Evolutionary conservation across 306 rosid species (phyloP), one percentile per base, ranked within the genome.

Genomic region (Lathyrus aphaca): DNA sequence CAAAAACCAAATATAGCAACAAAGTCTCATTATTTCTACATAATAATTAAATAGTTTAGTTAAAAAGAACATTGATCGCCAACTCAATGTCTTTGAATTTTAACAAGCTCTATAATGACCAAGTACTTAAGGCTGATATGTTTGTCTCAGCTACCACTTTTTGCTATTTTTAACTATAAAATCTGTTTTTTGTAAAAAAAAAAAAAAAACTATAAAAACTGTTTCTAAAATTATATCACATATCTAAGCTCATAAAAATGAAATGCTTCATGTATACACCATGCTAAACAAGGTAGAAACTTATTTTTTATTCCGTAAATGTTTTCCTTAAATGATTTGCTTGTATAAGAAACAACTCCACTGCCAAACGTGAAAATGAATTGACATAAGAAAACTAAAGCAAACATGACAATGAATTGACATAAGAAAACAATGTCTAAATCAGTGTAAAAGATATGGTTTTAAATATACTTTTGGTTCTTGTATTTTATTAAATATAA

Each of bases 131-230:
- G 1, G 50, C 3, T 44, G 50, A 44, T 44, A 44, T 46, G 53
- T 6, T 46, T 15, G 10, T 15, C 17, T 46, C 53, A 46, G 7
- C 53, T 2, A 46, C 53, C 53, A 15, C 53, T 49, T 49, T 40
- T 16, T 16, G 5, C 10, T 17, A 49, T 49, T 18, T 49, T 49
- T 49, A 49, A 49, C 56, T 50, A 50, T 50, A 50, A 50, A 50
- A 50, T 18, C 56, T 50, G 13, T 13, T 9, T 11, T n/a, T n/a
- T n/a, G n/a, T n/a, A n/a, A n/a, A n/a, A n/a, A n/a, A n/a, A n/a
- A n/a, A n/a, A n/a, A n/a, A n/a, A n/a, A n/a, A 49, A 49, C 56
- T 50, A 50, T 50, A 50, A 50, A 50, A 50, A 50, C 56, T 50
- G 13, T 13, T 9, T 11, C 14, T 50, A 18, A 18, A 18, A 50